phyloP scores from a whole-genome alignment of 176 grass and related monocot species.

The Ensete ventricosum region DNA sequence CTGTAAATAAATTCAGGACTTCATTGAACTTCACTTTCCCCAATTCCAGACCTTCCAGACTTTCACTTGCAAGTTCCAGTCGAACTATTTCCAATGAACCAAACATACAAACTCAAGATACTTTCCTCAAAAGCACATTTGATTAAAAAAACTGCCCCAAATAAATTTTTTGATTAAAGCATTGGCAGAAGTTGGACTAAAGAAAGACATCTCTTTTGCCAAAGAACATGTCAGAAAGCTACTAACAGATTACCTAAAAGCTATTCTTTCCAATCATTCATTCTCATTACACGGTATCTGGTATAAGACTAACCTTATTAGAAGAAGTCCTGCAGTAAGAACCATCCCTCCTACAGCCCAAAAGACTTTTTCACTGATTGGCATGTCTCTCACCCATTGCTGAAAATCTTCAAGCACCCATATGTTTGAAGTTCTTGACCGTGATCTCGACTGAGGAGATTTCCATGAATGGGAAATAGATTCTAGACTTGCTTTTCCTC shows the following conservation, averaged over 20 bases:
- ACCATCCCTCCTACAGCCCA: slow-evolving; percentile 98
- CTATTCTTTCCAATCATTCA: background rate
- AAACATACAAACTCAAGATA: too few relatives aligned
- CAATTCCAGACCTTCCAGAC: too few relatives aligned
- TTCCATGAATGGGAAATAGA: slow-evolving; percentile 72
- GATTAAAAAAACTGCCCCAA: too few relatives aligned
- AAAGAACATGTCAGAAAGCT: background rate
- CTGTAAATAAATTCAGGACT: too few relatives aligned
- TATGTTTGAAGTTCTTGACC: slow-evolving; percentile 28
- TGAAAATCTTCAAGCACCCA: slow-evolving; percentile 42
- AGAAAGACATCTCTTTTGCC: background rate
- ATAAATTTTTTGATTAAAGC: too few relatives aligned
- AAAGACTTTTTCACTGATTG: slow-evolving; percentile 48
- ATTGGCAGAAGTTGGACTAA: too few relatives aligned
- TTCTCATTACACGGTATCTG: background rate
- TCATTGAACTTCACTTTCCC: too few relatives aligned
- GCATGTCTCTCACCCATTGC: slow-evolving; percentile 46
- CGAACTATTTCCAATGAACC: too few relatives aligned
- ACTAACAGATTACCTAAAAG: background rate
- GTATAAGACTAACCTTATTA: slow-evolving; percentile 47
- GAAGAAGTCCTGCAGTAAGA: slow-evolving; percentile 67
- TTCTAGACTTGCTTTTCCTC: slow-evolving; percentile 75
- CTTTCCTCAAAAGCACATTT: too few relatives aligned
- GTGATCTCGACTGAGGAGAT: slow-evolving; percentile 35
- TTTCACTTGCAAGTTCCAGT: too few relatives aligned